A percentile compares a stretch with the other conserved stretches of the same genome.
Evolutionary conservation across 306 rosid species (phyloP).

Genomic region (Cucurbita pepo): DNA sequence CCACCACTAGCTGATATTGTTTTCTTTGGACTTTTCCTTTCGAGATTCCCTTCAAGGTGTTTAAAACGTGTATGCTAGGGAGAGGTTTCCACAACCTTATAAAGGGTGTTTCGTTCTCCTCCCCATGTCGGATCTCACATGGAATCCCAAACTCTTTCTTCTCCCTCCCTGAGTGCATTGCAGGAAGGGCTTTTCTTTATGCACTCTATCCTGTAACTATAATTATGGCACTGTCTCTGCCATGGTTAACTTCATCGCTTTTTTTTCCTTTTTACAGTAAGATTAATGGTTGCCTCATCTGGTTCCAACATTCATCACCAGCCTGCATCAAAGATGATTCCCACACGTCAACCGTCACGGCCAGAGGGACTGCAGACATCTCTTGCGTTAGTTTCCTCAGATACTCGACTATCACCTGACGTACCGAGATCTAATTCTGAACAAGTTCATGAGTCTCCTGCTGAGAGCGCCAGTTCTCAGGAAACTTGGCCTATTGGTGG

Average conservation of each 20-base stretch:
- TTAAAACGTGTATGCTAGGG: no score
- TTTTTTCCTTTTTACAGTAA: neutral
- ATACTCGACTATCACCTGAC: conserved; percentile 65
- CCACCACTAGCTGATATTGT: no score
- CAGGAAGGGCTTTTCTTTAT: neutral
- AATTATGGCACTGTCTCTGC: neutral
- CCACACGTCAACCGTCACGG: conserved; percentile 76
- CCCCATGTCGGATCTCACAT: neutral
- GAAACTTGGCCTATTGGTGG: conserved; percentile 78
- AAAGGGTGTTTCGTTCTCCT: no score
- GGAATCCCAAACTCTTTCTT: neutral
- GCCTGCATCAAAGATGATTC: conserved; percentile 41
- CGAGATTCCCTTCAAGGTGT: no score
- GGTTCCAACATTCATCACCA: conserved; percentile 49
- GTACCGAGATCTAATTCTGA: conserved; percentile 76
- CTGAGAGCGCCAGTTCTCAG: conserved; percentile 89
- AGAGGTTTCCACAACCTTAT: no score
- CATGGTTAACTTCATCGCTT: neutral
- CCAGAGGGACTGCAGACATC: conserved; percentile 71
- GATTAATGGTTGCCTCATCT: conserved; percentile 40
- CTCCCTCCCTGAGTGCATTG: neutral
- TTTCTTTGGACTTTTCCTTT: no score
- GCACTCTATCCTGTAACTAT: no score
- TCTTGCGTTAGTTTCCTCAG: conserved; percentile 64
- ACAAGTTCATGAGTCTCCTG: conserved; percentile 63